Evolutionary conservation across 2,329 filamentous ascomycete genomes (phyloP).

Genomic region (Phialocephala sp.): DNA sequence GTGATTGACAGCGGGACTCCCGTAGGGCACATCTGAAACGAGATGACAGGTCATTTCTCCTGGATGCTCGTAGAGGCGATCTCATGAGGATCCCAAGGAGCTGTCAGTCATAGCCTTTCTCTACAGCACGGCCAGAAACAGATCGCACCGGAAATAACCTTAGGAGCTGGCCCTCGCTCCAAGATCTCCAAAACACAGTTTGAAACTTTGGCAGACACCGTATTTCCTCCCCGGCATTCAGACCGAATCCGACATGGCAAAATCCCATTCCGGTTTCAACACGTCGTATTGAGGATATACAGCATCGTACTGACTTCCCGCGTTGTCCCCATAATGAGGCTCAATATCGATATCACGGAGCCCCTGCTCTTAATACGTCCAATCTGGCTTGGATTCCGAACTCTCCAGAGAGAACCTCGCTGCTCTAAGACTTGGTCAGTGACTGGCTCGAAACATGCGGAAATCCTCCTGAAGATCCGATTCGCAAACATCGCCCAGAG

Average conservation of each 20-base stretch:
- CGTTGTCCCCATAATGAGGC: not conserved
- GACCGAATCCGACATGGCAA: not conserved
- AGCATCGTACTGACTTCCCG: not conserved
- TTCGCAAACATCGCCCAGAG: conserved; percentile 25
- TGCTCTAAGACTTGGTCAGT: conserved; percentile 12
- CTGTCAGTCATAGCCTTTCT: conserved; percentile 4
- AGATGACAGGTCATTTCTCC: conserved; percentile 17
- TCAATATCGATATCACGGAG: not conserved
- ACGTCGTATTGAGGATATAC: conserved; percentile 2
- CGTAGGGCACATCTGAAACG: conserved; percentile 21
- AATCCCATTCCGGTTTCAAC: not conserved
- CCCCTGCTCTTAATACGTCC: conserved; percentile 4
- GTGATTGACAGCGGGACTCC: conserved; percentile 19
- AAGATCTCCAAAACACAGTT: conserved; percentile 8
- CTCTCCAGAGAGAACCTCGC: conserved; percentile 8
- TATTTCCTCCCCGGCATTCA: not conserved
- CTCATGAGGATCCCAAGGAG: not conserved
- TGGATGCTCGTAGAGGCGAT: not conserved
- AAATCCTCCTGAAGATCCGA: conserved; percentile 28
- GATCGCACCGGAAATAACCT: not conserved
- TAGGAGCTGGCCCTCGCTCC: not conserved
- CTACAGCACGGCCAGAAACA: conserved; percentile 11
- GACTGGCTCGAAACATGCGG: conserved; percentile 14
- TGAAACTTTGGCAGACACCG: not conserved
- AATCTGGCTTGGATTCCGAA: conserved; percentile 2